A percentile compares a stretch with the other conserved stretches of the same genome.
Conservation (phyloP, 768 basidiomycete genomes). For the Dendrothele bispora region DNA sequence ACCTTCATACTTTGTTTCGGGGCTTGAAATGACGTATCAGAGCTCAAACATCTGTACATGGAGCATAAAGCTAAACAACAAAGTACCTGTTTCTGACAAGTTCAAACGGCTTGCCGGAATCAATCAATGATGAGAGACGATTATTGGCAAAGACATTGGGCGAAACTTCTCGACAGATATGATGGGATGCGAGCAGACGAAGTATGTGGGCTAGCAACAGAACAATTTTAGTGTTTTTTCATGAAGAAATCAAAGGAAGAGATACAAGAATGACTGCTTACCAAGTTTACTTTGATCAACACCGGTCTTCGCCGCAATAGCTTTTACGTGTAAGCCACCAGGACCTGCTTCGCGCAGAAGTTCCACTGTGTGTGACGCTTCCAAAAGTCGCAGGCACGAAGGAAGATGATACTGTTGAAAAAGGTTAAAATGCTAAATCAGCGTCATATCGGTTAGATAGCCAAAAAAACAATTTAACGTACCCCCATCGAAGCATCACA, state of each 20-base stretch:
- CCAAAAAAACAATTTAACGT: no score
- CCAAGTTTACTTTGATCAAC: slow-evolving; percentile 54
- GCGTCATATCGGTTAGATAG: no score
- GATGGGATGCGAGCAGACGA: slow-evolving; percentile 76
- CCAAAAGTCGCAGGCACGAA: slow-evolving; percentile 70
- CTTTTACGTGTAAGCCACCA: slow-evolving; percentile 46
- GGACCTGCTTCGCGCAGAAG: slow-evolving; percentile 67
- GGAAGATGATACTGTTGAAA: slow-evolving; percentile 75
- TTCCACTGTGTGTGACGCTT: slow-evolving; percentile 70
- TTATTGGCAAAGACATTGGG: slow-evolving; percentile 76
- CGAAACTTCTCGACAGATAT: slow-evolving; percentile 66
- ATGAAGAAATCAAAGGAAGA: background rate
- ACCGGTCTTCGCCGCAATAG: slow-evolving; percentile 43
- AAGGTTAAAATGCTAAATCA: no score
- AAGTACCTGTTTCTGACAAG: slow-evolving; percentile 48
- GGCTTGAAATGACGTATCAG: slow-evolving; percentile 31
- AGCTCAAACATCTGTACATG: no score
- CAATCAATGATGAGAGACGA: slow-evolving; percentile 66
- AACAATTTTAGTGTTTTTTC: slow-evolving; percentile 5
- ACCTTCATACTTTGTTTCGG: slow-evolving; percentile 63
- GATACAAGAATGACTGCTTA: slow-evolving; percentile 23
- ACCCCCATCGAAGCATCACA: slow-evolving; percentile 76
- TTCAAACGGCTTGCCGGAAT: slow-evolving; percentile 59
- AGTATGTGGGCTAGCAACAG: slow-evolving; percentile 61
- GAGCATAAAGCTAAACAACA: no score